phyloP scores from a whole-genome alignment of 2,329 filamentous ascomycete genomes.

The Tolypocladium capitatum region DNA sequence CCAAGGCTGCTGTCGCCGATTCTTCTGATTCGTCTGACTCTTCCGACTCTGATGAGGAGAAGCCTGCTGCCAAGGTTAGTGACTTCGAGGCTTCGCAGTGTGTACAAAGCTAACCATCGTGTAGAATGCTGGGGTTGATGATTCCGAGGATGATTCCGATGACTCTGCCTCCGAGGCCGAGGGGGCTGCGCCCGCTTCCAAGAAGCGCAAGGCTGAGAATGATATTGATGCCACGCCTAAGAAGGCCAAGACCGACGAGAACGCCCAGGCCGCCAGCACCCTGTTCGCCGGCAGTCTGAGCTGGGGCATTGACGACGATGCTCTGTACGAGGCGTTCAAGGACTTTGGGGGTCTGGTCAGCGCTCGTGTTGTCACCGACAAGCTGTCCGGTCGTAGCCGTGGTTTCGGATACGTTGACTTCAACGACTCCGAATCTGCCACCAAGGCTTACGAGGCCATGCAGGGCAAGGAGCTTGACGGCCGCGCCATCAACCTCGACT shows the following conservation, averaged over 20 bases:
- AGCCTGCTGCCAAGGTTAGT: slow-evolving; percentile 17
- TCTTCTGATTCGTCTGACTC: slow-evolving; percentile 20
- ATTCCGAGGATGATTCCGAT: slow-evolving; percentile 21
- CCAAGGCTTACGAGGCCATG: slow-evolving; percentile 62
- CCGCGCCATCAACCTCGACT: slow-evolving; percentile 66
- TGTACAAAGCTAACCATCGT: background rate
- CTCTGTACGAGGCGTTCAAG: slow-evolving; percentile 70
- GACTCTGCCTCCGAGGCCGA: slow-evolving; percentile 20
- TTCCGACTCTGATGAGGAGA: slow-evolving; percentile 14
- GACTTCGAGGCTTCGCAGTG: background rate
- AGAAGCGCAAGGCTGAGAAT: slow-evolving; percentile 37
- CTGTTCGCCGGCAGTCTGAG: slow-evolving; percentile 84
- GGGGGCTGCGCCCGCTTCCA: slow-evolving; percentile 25
- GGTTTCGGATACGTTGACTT: slow-evolving; percentile 94
- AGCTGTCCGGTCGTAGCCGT: slow-evolving; percentile 68
- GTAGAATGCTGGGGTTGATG: slow-evolving; percentile 3
- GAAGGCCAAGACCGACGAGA: slow-evolving; percentile 51
- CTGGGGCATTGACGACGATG: slow-evolving; percentile 81
- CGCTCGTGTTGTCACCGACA: slow-evolving; percentile 74
- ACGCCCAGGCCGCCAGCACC: slow-evolving; percentile 34
- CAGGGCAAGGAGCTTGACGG: slow-evolving; percentile 62
- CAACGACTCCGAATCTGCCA: slow-evolving; percentile 50
- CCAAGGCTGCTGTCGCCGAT: slow-evolving; percentile 19
- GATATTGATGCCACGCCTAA: slow-evolving; percentile 40
- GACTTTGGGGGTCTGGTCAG: slow-evolving; percentile 58